These are phyloP conservation scores for Aegilops sharonensis DNA, from an alignment of 176 grass and related monocot genomes.

Conservation along the genomic window DNA sequence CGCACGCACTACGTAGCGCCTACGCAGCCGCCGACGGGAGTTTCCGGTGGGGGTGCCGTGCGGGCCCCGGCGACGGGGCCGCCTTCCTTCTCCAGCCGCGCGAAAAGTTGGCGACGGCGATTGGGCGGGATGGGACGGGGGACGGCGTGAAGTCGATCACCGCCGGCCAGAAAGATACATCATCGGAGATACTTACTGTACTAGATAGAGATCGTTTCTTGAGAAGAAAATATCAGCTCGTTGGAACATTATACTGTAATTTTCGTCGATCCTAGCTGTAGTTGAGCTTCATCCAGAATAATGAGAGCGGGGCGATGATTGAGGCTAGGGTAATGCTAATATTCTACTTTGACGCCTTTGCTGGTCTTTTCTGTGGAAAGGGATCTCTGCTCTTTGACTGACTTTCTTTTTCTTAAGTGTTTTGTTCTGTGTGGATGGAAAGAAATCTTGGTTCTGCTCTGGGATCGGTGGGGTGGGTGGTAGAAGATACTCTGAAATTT, in stretches of 20 bases:
- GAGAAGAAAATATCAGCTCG: background rate
- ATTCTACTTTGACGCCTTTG: background rate
- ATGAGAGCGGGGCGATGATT: background rate
- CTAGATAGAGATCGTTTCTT: too few species aligned
- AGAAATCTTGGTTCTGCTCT: background rate
- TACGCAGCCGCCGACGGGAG: slow-evolving; percentile 4
- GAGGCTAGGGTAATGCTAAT: too few species aligned
- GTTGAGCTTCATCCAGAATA: background rate
- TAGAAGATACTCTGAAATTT: background rate
- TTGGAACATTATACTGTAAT: background rate
- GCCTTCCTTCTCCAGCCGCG: background rate
- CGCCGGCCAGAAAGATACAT: background rate
- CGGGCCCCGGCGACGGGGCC: slow-evolving; percentile 15
- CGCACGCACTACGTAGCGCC: slow-evolving; percentile 18
- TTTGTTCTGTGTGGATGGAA: background rate
- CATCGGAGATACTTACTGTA: background rate
- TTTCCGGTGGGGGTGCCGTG: slow-evolving; percentile 8
- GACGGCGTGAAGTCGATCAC: background rate
- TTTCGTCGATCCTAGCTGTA: background rate
- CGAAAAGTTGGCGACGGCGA: slow-evolving; percentile 35
- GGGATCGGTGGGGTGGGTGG: background rate
- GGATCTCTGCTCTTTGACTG: background rate
- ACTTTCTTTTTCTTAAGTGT: too few species aligned
- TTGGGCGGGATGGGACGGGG: slow-evolving; percentile 1
- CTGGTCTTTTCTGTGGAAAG: background rate